Evolutionary conservation across 768 basidiomycete genomes (phyloP), one percentile per base, ranked within the genome.

Genomic region (Panellus pusillus): DNA sequence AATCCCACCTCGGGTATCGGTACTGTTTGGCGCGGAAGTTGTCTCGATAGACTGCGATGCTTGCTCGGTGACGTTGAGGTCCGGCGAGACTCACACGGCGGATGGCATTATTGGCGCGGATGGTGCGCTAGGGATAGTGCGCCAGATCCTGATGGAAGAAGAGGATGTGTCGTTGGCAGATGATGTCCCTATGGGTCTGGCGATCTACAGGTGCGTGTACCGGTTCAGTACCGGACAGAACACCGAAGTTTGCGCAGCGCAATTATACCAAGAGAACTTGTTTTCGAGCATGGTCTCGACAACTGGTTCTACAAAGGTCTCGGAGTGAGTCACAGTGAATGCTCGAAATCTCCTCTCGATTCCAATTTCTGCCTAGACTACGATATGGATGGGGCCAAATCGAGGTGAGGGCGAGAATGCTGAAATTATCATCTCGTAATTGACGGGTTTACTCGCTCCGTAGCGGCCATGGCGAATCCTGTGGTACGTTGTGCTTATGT

Each of bases 101-200:
- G 51, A 52, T 36, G 51, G 20, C 7, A 52, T 52, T 17, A 27
- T 52, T 6, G 51, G 51, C 28, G 51, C 51, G 14, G 51, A 52
- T 17, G 51, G 51, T 9, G 17, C 35, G 17, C 9, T 12, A 9
- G 51, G 51, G 11, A 20, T 52, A 1, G 51, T 52, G 9, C 43
- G 51, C 18, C 36, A 24, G 5, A 37, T 36, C 13, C 17, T 52
- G 17, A 45, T 37, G 44, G 9, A 38, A 3, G 51, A 52, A n/a
- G 44, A 52, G 28, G 51, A 15, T 11, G 19, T 27, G 6, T 19
- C 20, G 7, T 32, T 12, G 32, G 43, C 31, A 2, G 29, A 12
- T 14, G 51, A 44, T 13, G 20, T 29, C 36, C 46, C 46, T 13
- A 46, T 9, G 18, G 50, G 39, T 7, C 2, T 44, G 19, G n/a